Conservation (phyloP, 2,329 filamentous ascomycete genomes). For the Fusarium coicis region DNA sequence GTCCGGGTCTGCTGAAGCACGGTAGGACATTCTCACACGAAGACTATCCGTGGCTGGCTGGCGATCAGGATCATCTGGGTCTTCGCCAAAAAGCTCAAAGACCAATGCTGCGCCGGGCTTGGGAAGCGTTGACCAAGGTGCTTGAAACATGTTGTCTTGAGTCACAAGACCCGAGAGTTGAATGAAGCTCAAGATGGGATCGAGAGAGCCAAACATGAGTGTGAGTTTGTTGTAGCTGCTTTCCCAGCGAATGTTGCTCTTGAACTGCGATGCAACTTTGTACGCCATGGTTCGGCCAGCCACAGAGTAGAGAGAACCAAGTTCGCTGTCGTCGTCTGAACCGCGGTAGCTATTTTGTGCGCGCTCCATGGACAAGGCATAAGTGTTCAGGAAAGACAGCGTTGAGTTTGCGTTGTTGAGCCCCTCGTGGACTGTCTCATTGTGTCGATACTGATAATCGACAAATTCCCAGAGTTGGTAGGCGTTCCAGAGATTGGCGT, state of each 20-base stretch:
- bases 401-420: slow-evolving; percentile 51
- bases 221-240: slow-evolving; percentile 59
- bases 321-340: slow-evolving; percentile 48
- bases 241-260: slow-evolving; percentile 52
- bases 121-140: slow-evolving; percentile 56
- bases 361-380: slow-evolving; percentile 77
- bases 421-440: slow-evolving; percentile 53
- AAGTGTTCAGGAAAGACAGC: slow-evolving; percentile 62
- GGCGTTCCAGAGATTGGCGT: slow-evolving; percentile 60
- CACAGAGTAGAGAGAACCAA: slow-evolving; percentile 56
- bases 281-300: slow-evolving; percentile 63
- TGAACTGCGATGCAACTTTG: slow-evolving; percentile 56
- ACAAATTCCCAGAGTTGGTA: slow-evolving; percentile 66
- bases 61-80: slow-evolving; percentile 30
- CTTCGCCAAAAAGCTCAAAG: slow-evolving; percentile 70
- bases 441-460: slow-evolving; percentile 64
- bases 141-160: slow-evolving; percentile 61
- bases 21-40: slow-evolving; percentile 67
- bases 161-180: slow-evolving; percentile 59
- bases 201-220: slow-evolving; percentile 64
- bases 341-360: slow-evolving; percentile 63
- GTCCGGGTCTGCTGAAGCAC: slow-evolving; percentile 56
- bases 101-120: slow-evolving; percentile 79
- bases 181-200: slow-evolving; percentile 67
- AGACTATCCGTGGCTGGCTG: slow-evolving; percentile 53